phyloP scores from a whole-genome alignment of 257 asterid species.

The Lycium ferocissimum region DNA sequence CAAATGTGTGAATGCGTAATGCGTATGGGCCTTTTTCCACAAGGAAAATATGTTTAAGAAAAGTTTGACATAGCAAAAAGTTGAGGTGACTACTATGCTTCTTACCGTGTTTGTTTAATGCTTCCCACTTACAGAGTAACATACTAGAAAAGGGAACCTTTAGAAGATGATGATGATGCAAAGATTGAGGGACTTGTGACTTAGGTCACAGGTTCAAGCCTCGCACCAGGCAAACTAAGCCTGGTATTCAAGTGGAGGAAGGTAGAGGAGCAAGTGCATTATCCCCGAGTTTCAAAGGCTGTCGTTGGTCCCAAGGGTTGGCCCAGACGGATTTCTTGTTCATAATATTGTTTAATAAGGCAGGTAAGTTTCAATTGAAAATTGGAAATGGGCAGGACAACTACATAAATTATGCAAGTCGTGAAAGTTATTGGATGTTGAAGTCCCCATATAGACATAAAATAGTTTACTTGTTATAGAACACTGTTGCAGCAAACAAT shows the following conservation, averaged over 20 bases:
- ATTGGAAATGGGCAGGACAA: neutral
- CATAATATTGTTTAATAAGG: neutral
- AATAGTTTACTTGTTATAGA: neutral
- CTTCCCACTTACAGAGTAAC: slow-evolving; percentile 9
- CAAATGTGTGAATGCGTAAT: neutral
- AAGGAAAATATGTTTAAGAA: neutral
- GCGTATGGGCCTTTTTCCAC: neutral
- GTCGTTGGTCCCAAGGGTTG: neutral
- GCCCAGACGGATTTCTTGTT: neutral
- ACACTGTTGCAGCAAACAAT: neutral
- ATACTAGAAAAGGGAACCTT: slow-evolving; percentile 8
- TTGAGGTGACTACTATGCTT: neutral
- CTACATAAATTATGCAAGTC: neutral
- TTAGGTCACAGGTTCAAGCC: neutral
- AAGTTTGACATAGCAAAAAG: neutral
- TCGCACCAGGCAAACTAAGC: neutral
- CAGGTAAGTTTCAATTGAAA: neutral
- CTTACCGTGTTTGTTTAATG: slow-evolving; percentile 8
- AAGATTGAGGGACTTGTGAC: slow-evolving; percentile 10
- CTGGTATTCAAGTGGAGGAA: neutral
- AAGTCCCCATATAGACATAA: neutral
- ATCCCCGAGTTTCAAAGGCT: neutral
- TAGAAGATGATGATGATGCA: no score
- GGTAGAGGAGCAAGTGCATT: neutral
- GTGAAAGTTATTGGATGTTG: neutral